Percentiles rank a stretch among this genome's conserved stretches.
Evolutionary conservation across 1,284 basidiomycete genomes (phyloP).

Genomic region (Exobasidium cylindrosporum): DNA sequence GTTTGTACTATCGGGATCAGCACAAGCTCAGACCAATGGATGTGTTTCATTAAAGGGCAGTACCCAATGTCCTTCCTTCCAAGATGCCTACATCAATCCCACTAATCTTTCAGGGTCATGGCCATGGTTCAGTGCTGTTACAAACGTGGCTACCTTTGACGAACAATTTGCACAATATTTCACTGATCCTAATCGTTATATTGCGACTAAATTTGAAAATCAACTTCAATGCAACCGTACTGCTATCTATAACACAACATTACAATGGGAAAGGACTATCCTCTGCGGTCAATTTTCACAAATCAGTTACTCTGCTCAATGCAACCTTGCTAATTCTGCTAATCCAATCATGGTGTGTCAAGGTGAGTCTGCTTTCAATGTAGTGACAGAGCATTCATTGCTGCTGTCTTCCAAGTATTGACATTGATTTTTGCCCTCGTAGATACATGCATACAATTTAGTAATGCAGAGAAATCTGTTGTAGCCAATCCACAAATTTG

Average conservation of each 20-base stretch:
- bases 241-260: conserved; percentile 33
- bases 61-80: conserved; percentile 41
- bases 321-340: conserved; percentile 30
- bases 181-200: conserved; percentile 52
- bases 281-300: conserved; percentile 47
- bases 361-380: too few relatives aligned
- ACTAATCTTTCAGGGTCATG: conserved; percentile 54
- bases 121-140: conserved; percentile 54
- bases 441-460: conserved; percentile 42
- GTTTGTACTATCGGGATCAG: neutral
- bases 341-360: conserved; percentile 47
- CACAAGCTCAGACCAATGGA: neutral
- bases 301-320: conserved; percentile 37
- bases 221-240: conserved; percentile 43
- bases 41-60: conserved; percentile 40
- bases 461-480: conserved; percentile 32
- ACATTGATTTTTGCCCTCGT: too few relatives aligned
- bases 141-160: conserved; percentile 56
- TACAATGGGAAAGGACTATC: conserved; percentile 47
- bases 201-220: conserved; percentile 29
- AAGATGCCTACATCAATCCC: conserved; percentile 52
- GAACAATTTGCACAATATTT: conserved; percentile 56
- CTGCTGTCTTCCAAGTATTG: too few relatives aligned
- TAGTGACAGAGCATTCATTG: too few relatives aligned
- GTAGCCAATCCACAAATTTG: conserved; percentile 46